phyloP scores from a whole-genome alignment of 495 filamentous ascomycete species.

The Neurospora sp. region DNA sequence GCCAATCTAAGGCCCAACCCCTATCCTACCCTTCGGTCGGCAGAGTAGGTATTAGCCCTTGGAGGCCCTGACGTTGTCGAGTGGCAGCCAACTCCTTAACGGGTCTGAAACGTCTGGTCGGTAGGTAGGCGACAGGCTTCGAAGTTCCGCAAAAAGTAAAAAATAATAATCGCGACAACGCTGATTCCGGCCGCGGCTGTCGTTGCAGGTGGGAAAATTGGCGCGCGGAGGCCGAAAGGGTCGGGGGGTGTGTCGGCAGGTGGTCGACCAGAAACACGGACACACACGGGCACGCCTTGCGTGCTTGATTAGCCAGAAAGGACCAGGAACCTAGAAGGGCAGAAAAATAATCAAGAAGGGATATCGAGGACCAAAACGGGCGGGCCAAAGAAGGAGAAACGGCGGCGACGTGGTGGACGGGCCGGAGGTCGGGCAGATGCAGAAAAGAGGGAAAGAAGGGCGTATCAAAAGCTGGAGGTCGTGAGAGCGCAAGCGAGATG shows the following conservation, averaged over 20 bases:
- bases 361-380: slow-evolving; percentile 13
- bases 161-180: slow-evolving; percentile 8
- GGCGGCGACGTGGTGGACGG: slow-evolving; percentile 10
- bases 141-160: not conserved
- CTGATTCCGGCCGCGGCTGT: slow-evolving; percentile 6
- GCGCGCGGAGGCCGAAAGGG: slow-evolving; percentile 15
- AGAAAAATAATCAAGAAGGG: slow-evolving; percentile 13
- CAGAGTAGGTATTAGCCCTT: not conserved
- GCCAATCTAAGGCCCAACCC: not conserved
- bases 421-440: slow-evolving; percentile 18
- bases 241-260: slow-evolving; percentile 4
- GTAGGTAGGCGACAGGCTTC: not conserved
- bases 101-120: not conserved
- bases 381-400: slow-evolving; percentile 11
- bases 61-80: not conserved
- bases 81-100: not conserved
- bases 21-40: not conserved
- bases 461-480: slow-evolving; percentile 28
- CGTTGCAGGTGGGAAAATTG: slow-evolving; percentile 20
- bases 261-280: not conserved
- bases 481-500: slow-evolving; percentile 40
- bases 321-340: not conserved
- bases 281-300: slow-evolving; percentile 16
- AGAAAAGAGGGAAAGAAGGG: slow-evolving; percentile 16
- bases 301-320: slow-evolving; percentile 7